A percentile compares a stretch with the other conserved stretches of the same genome.
Evolutionary conservation across 139 green algal genomes (phyloP).

Genomic region (Deuterostichococcus epilithicus): DNA sequence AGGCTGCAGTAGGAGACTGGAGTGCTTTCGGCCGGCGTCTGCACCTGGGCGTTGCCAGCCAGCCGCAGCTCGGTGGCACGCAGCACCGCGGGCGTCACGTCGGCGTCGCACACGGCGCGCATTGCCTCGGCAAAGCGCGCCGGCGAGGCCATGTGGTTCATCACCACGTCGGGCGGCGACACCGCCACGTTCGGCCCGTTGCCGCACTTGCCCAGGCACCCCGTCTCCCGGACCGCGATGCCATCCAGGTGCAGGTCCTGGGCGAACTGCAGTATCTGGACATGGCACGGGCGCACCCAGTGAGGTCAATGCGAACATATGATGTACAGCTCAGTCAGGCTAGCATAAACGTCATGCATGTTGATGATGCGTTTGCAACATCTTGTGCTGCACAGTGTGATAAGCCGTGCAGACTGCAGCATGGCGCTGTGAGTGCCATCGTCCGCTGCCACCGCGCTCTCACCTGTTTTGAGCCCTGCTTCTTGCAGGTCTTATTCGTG

Average conservation of each 20-base stretch:
- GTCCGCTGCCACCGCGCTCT: no score
- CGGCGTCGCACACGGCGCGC: constrained; percentile 6
- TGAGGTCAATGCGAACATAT: no score
- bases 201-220: constrained; percentile 46
- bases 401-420: background rate
- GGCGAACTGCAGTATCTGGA: constrained; percentile 40
- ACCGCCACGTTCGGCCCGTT: constrained; percentile 60
- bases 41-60: constrained; percentile 46
- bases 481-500: constrained; percentile 47
- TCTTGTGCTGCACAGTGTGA: no score
- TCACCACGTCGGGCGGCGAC: constrained; percentile 29
- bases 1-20: no score
- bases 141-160: constrained; percentile 48
- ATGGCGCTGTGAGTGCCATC: no score
- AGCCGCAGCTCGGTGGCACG: constrained; percentile 48
- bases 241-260: constrained; percentile 37
- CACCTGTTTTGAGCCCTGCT: constrained; percentile 45
- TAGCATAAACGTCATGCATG: no score
- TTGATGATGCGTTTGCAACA: no score
- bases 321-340: background rate
- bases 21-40: no score
- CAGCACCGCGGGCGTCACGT: constrained; percentile 24
- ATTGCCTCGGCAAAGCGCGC: constrained; percentile 32
- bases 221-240: constrained; percentile 18
- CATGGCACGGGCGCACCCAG: background rate